A percentile compares a stretch with the other conserved stretches of the same genome.
Evolutionary conservation across 148 eudicot species (phyloP).

Genomic region (Drosera capensis): DNA sequence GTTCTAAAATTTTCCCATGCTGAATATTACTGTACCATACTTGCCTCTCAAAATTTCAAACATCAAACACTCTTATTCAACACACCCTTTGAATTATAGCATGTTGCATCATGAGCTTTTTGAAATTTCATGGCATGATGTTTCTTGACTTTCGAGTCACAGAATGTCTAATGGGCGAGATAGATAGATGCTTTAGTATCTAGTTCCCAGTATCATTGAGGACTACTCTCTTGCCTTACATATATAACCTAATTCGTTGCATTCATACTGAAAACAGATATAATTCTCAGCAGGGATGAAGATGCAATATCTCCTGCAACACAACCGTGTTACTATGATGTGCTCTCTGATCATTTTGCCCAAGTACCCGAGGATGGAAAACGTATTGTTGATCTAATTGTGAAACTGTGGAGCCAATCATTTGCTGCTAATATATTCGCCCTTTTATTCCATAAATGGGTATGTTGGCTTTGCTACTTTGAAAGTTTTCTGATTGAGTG

Average conservation of each 20-base stretch:
- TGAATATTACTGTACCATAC: too few species aligned
- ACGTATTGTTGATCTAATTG: conserved; percentile 77
- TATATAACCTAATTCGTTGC: conserved; percentile 14
- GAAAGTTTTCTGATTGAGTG: background rate
- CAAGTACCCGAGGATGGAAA: conserved; percentile 57
- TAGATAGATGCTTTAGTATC: too few species aligned
- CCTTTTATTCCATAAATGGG: conserved; percentile 93
- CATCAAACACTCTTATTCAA: too few species aligned
- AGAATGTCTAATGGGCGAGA: too few species aligned
- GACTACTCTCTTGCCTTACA: too few species aligned
- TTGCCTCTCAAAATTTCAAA: too few species aligned
- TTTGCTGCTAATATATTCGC: conserved; percentile 90
- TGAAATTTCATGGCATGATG: too few species aligned
- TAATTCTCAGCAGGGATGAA: conserved; percentile 45
- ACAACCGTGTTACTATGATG: conserved; percentile 64
- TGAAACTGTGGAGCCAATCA: conserved; percentile 94
- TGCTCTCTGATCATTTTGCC: conserved; percentile 78
- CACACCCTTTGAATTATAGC: too few species aligned
- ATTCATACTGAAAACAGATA: conserved; percentile 50
- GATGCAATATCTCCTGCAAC: conserved; percentile 37
- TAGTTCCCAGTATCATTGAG: too few species aligned
- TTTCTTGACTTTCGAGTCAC: too few species aligned
- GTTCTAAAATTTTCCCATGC: too few species aligned
- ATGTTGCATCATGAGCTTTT: too few species aligned
- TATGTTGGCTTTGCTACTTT: conserved; percentile 25